phyloP scores from a whole-genome alignment of 805 yeast species.

The Hemisphaericaspora nanyangensis region DNA sequence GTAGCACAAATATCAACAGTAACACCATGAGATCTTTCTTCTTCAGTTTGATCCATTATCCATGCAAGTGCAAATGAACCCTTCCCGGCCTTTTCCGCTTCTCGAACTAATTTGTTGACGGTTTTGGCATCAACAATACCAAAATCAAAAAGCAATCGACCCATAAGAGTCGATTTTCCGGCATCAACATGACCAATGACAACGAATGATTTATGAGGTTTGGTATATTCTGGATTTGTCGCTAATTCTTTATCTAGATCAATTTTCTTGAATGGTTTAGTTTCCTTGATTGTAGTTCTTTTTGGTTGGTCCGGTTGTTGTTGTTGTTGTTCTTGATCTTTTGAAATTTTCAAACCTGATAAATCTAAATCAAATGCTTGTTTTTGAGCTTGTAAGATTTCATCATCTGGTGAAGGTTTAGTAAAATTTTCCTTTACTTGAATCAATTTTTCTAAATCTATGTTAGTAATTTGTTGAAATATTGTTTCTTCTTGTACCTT shows the following conservation, averaged over 20 bases:
- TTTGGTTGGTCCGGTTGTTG: slow-evolving; percentile 5
- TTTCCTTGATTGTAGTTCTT: slow-evolving; percentile 14
- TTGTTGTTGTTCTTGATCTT: slow-evolving; percentile 9
- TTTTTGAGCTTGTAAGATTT: slow-evolving; percentile 56
- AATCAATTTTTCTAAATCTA: slow-evolving; percentile 26
- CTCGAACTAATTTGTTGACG: slow-evolving; percentile 58
- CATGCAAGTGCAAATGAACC: slow-evolving; percentile 81
- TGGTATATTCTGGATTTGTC: slow-evolving; percentile 27
- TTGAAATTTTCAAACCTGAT: slow-evolving; percentile 21
- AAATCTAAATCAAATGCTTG: slow-evolving; percentile 34
- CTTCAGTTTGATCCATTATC: slow-evolving; percentile 78
- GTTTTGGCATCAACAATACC: slow-evolving; percentile 65
- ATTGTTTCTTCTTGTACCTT: slow-evolving; percentile 15
- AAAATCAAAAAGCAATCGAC: slow-evolving; percentile 62
- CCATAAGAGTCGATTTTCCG: slow-evolving; percentile 79
- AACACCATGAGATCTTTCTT: slow-evolving; percentile 73
- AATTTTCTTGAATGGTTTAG: slow-evolving; percentile 43
- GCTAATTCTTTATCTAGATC: slow-evolving; percentile 39
- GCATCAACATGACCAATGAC: slow-evolving; percentile 87
- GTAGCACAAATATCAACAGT: slow-evolving; percentile 76
- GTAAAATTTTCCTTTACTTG: slow-evolving; percentile 52
- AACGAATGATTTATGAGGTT: slow-evolving; percentile 66
- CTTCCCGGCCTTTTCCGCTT: slow-evolving; percentile 66
- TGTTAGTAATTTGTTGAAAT: slow-evolving; percentile 40
- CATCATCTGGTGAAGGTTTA: slow-evolving; percentile 82